Base-by-base conservation (phyloP, 805 yeast species). In the Candida maesae region DNA sequence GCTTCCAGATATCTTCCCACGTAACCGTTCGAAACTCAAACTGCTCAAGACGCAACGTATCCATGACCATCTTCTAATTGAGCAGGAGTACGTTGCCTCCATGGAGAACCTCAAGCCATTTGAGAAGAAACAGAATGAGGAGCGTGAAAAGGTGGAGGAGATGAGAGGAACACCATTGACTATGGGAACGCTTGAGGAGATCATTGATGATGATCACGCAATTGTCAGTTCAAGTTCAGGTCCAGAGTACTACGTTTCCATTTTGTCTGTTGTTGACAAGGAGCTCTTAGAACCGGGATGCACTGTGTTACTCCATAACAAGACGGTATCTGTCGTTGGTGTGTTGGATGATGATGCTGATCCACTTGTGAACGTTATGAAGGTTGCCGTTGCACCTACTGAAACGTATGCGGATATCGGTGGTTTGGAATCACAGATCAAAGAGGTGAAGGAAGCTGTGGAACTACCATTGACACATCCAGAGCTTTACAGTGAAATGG, bases 181-280 rank as follows among this genome's bases (percentile, higher is more conserved):
- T 30, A 84, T 93, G 47, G 99, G 99, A 36, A 89, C 96, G 3
- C 73, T 93, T 56, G 99, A 93, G 62, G 99, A 93, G 68, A 87
- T 93, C 47, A 87, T 93, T 53, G 99, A 93, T 60, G 99, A 93
- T 64, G 99, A 93, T 61, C 99, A 93, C 65, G 99, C 99, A 15
- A 93, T 93, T 70, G 97, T 93, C 33, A 88, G 96, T 35, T 81
- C 95, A 39, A 81, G 95, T 6, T 88, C 96, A 11, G 97, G 98
- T 17, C 95, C 98, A 6, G 99, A 93, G 66, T 93, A 90, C 65
- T 93, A 93, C 61, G 99, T 93, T 26, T 84, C 96, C 6, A 93
- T 93, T 52, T 71, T 95, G 66, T 87, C 96, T 10, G 93, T 93
- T 71, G 99, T 93, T 14, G 99, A 93, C 65, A 93, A 93, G 66